phyloP scores from a whole-genome alignment of 106 monocot species.

The Xerophyta viscosa region DNA sequence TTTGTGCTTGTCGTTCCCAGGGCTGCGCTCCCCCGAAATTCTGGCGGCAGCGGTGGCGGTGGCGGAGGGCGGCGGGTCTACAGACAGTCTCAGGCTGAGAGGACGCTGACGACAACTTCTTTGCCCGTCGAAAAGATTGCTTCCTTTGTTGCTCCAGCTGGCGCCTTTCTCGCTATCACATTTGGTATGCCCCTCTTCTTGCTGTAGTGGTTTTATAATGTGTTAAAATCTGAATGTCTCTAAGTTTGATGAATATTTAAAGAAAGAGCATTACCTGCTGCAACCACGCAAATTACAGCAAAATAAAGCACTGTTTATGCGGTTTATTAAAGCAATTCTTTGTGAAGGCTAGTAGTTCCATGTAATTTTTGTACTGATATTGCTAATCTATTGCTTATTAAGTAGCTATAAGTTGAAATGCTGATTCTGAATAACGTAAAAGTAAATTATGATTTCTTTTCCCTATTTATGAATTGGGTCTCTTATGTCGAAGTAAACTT shows the following conservation, averaged over 20 bases:
- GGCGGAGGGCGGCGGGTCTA: slow-evolving; percentile 27
- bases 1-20: slow-evolving; percentile 16
- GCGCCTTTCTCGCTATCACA: slow-evolving; percentile 51
- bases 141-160: slow-evolving; percentile 46
- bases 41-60: slow-evolving; percentile 6
- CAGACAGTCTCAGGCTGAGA: slow-evolving; percentile 25
- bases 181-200: slow-evolving; percentile 40
- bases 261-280: too few species aligned
- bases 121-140: slow-evolving; percentile 44
- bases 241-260: not conserved
- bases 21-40: slow-evolving; percentile 21
- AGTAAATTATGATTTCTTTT: too few species aligned
- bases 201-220: not conserved
- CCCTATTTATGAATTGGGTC: too few species aligned
- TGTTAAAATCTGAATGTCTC: not conserved
- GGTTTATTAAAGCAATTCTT: not conserved
- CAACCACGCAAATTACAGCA: too few species aligned
- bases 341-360: too few species aligned
- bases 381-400: too few species aligned
- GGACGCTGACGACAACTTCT: not conserved
- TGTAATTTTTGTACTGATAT: not conserved
- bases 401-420: too few species aligned
- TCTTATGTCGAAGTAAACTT: too few species aligned
- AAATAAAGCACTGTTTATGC: not conserved
- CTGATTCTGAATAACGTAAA: too few species aligned